Conservation (phyloP, 768 basidiomycete species). For the Amanita fuliginea region DNA sequence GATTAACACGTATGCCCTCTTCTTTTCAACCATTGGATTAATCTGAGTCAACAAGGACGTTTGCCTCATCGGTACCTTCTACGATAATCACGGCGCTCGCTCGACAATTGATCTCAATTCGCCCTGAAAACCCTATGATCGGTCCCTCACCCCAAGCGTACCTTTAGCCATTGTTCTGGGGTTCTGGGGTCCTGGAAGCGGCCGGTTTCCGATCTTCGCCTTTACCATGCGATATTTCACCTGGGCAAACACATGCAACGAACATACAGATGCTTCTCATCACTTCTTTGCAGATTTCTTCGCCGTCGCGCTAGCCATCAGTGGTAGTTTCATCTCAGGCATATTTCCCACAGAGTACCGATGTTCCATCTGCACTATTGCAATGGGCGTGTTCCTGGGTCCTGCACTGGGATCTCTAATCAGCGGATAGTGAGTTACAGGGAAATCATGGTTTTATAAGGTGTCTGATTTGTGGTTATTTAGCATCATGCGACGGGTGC, state of each 20-base stretch:
- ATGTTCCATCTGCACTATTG: slow-evolving; percentile 44
- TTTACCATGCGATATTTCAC: slow-evolving; percentile 30
- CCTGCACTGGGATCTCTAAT: slow-evolving; percentile 56
- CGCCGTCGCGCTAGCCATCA: slow-evolving; percentile 46
- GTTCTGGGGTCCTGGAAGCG: slow-evolving; percentile 17
- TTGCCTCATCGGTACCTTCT: slow-evolving; percentile 48
- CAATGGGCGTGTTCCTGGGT: slow-evolving; percentile 51
- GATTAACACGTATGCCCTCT: slow-evolving; percentile 39
- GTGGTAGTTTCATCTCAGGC: slow-evolving; percentile 48
- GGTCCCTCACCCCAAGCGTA: no score
- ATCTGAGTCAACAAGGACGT: slow-evolving; percentile 26
- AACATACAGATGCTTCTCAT: slow-evolving; percentile 49
- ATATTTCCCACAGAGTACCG: slow-evolving; percentile 41
- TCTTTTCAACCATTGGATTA: background rate
- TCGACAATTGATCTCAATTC: slow-evolving; percentile 26
- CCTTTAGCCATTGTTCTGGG: slow-evolving; percentile 37
- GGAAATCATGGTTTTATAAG: slow-evolving; percentile 25
- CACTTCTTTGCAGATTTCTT: slow-evolving; percentile 61
- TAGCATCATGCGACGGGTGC: slow-evolving; percentile 46
- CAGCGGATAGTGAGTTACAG: slow-evolving; percentile 43
- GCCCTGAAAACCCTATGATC: no score
- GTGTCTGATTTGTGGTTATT: background rate
- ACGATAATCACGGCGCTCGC: slow-evolving; percentile 23
- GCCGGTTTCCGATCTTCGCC: slow-evolving; percentile 36
- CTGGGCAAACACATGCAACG: slow-evolving; percentile 28